A percentile compares a stretch with the other conserved stretches of the same genome.
These are phyloP conservation scores for Nigrospora osmanthi DNA, from an alignment of 2,329 filamentous ascomycete genomes.

Conservation along the genomic window DNA sequence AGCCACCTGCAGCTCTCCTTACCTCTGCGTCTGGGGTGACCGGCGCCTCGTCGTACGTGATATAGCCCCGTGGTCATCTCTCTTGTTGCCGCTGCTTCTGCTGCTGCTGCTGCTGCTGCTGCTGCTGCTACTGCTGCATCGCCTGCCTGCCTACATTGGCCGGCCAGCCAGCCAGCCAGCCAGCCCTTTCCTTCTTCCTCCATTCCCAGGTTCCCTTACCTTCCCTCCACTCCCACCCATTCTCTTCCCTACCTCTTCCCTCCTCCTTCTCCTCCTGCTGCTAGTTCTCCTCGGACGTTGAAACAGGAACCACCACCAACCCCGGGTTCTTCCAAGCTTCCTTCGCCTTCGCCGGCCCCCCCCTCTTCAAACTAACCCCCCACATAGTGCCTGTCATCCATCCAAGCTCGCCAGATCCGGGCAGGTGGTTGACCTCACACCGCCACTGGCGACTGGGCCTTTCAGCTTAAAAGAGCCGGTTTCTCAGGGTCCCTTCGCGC, in stretches of 20 bases:
- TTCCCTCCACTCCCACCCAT: not conserved
- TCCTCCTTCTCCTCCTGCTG: too few relatives aligned
- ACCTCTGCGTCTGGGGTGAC: not conserved
- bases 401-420: conserved; percentile 11
- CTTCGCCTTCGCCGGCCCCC: too few relatives aligned
- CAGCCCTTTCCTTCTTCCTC: not conserved
- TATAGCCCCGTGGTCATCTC: not conserved
- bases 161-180: not conserved
- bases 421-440: conserved; percentile 15
- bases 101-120: too few relatives aligned
- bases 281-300: too few relatives aligned
- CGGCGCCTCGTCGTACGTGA: not conserved
- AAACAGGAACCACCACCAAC: too few relatives aligned
- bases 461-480: too few relatives aligned
- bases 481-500: too few relatives aligned
- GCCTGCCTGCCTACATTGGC: not conserved
- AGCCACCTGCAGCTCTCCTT: not conserved
- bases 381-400: conserved; percentile 16
- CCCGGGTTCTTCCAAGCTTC: too few relatives aligned
- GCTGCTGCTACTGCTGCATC: not conserved
- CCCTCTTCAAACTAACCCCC: too few relatives aligned
- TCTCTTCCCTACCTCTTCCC: not conserved
- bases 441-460: conserved; percentile 13
- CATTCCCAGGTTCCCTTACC: not conserved
- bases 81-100: too few relatives aligned